Conservation (phyloP, 805 yeast genomes). For the Yamadazyma akitaensis region DNA sequence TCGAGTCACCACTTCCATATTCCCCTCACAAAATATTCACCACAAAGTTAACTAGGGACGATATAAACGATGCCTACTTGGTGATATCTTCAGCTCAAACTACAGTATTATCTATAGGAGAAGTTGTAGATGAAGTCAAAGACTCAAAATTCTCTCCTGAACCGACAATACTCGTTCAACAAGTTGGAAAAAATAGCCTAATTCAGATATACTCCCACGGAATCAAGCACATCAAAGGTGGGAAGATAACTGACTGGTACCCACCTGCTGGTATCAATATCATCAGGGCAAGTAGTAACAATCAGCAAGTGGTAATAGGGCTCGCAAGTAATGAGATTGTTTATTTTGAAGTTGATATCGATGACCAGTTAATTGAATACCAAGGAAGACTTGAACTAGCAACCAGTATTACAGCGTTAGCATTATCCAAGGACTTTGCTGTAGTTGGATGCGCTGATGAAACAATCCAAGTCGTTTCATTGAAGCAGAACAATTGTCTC, state of each 20-base stretch:
- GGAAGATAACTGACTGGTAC: conserved; percentile 62
- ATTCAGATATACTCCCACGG: conserved; percentile 75
- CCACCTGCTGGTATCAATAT: conserved; percentile 78
- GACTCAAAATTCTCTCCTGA: conserved; percentile 61
- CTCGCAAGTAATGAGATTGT: conserved; percentile 71
- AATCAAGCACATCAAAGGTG: conserved; percentile 48
- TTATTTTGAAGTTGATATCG: conserved; percentile 75
- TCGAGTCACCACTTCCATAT: conserved; percentile 70
- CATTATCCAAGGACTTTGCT: conserved; percentile 43
- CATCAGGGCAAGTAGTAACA: conserved; percentile 56
- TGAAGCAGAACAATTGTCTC: conserved; percentile 56
- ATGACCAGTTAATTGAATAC: conserved; percentile 68
- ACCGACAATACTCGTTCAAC: conserved; percentile 65
- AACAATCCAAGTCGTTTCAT: conserved; percentile 64
- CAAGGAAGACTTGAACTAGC: conserved; percentile 54
- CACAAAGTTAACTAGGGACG: conserved; percentile 43
- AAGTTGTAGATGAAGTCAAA: conserved; percentile 69
- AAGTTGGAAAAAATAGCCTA: conserved; percentile 59
- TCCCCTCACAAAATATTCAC: conserved; percentile 64
- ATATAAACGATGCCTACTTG: conserved; percentile 57
- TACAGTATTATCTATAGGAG: conserved; percentile 72
- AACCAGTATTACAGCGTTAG: conserved; percentile 43
- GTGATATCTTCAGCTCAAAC: conserved; percentile 67
- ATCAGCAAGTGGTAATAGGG: conserved; percentile 65
- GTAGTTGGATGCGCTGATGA: conserved; percentile 71